phyloP scores from a whole-genome alignment of 2,329 filamentous ascomycete genomes.

The Neonectria hederae region DNA sequence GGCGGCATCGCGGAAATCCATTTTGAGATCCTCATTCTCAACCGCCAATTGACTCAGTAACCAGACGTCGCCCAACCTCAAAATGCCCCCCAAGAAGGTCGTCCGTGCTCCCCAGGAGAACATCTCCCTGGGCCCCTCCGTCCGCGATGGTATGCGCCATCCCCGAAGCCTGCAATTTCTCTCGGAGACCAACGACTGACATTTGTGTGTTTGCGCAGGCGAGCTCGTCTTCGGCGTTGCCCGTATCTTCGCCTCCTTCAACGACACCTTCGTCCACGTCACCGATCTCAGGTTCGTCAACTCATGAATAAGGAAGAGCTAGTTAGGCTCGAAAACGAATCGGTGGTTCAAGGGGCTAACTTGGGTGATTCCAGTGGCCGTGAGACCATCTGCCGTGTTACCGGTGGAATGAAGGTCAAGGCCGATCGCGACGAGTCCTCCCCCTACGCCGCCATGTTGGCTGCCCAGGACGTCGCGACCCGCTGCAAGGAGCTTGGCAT shows the following conservation, averaged over 20 bases:
- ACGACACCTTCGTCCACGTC: slow-evolving; percentile 96
- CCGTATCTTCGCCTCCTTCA: slow-evolving; percentile 94
- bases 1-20: slow-evolving; percentile 39
- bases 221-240: slow-evolving; percentile 98
- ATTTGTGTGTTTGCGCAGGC: slow-evolving; percentile 60
- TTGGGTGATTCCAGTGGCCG: slow-evolving; percentile 83
- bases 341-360: slow-evolving; percentile 43
- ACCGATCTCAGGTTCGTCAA: slow-evolving; percentile 91
- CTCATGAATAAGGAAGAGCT: slow-evolving; percentile 32
- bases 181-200: slow-evolving; percentile 27
- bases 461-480: slow-evolving; percentile 95
- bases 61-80: slow-evolving; percentile 57
- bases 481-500: slow-evolving; percentile 79
- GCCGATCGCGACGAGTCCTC: slow-evolving; percentile 99
- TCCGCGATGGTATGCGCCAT: slow-evolving; percentile 81
- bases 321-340: slow-evolving; percentile 14
- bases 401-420: slow-evolving; percentile 99
- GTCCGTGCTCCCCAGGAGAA: slow-evolving; percentile 90
- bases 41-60: slow-evolving; percentile 48
- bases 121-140: slow-evolving; percentile 96
- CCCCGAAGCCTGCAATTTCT: slow-evolving; percentile 3
- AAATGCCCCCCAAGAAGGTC: slow-evolving; percentile 95
- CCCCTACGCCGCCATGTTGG: slow-evolving; percentile 99
- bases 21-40: slow-evolving; percentile 46
- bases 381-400: slow-evolving; percentile 99